Percentiles rank a stretch among this genome's conserved stretches.
These are phyloP conservation scores for Lipomyces yamanashiensis DNA, from an alignment of 805 yeast species.

Conservation along the genomic window DNA sequence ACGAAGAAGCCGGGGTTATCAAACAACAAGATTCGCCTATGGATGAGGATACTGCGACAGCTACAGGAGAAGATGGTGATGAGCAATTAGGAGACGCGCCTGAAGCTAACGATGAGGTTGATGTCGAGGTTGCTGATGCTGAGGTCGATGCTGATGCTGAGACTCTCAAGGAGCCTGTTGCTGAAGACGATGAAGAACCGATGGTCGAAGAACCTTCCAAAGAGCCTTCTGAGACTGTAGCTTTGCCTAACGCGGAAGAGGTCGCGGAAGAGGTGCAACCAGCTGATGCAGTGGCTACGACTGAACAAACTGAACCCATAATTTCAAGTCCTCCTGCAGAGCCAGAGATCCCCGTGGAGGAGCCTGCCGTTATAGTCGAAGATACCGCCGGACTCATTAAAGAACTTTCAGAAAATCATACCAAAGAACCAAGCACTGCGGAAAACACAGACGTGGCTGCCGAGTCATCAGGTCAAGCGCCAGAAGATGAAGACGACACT, in stretches of 20 bases:
- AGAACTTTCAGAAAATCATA: neutral
- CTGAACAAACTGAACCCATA: too few relatives aligned
- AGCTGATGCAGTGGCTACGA: too few relatives aligned
- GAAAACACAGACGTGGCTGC: neutral
- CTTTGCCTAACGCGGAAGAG: too few relatives aligned
- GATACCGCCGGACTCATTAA: neutral
- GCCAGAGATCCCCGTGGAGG: neutral
- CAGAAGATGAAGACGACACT: neutral
- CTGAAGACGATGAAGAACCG: slow-evolving; percentile 5
- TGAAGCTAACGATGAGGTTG: neutral
- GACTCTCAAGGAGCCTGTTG: neutral
- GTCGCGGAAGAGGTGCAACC: too few relatives aligned
- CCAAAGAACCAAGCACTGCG: too few relatives aligned
- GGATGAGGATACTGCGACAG: slow-evolving; percentile 8
- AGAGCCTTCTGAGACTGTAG: neutral
- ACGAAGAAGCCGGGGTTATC: slow-evolving; percentile 2
- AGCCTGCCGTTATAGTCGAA: neutral
- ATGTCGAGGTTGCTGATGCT: slow-evolving; percentile 14
- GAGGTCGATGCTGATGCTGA: slow-evolving; percentile 8
- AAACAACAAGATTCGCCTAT: neutral
- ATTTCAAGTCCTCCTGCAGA: too few relatives aligned
- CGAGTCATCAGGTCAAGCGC: neutral
- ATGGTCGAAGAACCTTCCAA: neutral
- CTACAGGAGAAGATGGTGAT: slow-evolving; percentile 5
- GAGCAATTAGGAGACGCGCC: neutral